Base-by-base conservation (phyloP, 768 basidiomycete species). In the Naganishia onofrii region DNA sequence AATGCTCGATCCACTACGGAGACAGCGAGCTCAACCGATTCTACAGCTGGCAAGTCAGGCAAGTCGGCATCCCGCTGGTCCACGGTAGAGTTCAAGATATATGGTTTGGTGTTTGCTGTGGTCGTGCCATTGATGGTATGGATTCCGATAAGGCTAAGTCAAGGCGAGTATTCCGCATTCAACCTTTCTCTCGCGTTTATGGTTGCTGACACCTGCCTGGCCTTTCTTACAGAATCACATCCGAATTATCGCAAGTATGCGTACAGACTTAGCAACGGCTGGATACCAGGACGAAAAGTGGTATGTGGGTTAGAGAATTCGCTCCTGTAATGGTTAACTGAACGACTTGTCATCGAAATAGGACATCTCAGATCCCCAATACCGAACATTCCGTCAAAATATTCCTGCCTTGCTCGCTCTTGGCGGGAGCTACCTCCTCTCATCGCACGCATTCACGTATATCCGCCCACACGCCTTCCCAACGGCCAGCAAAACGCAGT, bases 331-430 rank as follows among this genome's bases (percentile, higher is more conserved):
- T n/a, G n/a, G n/a, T n/a, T n/a, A n/a, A n/a, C 54, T 68, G 34
- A 46, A n/a, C 28, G 8, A 0, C 7, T 28, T 32, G 52, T 5
- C 26, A 26, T 32, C n/a, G 8, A 26, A 19, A 28, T 73, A 97
- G 95, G 96, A 99, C 80, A 91, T 89, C 76, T 92, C 91, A 72
- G 96, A 98, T 76, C 83, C 85, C 0, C 96, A 98, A 83, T 97
- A 93, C 78, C 89, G 89, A 29, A 85, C 88, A 3, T 96, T 99
- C 81, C 87, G 96, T 46, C 84, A 85, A 74, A 91, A 93, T 77
- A 77, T 97, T 55, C 86, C 88, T 6, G 79, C 88, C 6, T 85
- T 98, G 4, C 75, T 84, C 44, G 51, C 78, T 51, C 83, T 90
- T 32, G 81, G 83, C 19, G 69, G 81, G 31, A 74, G 84, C n/a